phyloP scores from a whole-genome alignment of 805 yeast genomes.

The Yueomyces sp. region DNA sequence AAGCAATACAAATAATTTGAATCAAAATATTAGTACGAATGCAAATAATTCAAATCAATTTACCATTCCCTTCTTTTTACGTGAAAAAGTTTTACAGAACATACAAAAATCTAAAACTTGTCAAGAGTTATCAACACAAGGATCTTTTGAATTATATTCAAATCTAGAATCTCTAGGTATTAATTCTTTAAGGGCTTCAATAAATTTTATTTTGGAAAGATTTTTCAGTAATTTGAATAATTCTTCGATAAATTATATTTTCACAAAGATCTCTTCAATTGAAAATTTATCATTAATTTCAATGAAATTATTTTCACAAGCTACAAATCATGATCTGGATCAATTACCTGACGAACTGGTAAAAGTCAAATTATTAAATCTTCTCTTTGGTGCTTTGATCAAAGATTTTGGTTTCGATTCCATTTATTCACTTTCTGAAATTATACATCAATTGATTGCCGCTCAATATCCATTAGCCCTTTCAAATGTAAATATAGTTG shows the following conservation, averaged over 20 bases:
- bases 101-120: conserved; percentile 56
- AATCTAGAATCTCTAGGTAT: conserved; percentile 48
- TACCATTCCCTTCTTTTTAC: conserved; percentile 13
- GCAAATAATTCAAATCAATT: background rate
- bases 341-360: conserved; percentile 25
- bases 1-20: background rate
- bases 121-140: conserved; percentile 28
- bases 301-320: conserved; percentile 11
- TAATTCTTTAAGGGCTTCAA: conserved; percentile 38
- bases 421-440: conserved; percentile 52
- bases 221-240: conserved; percentile 38
- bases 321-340: conserved; percentile 22
- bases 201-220: conserved; percentile 50
- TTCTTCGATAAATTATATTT: conserved; percentile 40
- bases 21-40: background rate
- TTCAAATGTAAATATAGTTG: background rate
- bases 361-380: conserved; percentile 38
- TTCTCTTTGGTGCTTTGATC: conserved; percentile 54
- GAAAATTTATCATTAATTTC: conserved; percentile 24
- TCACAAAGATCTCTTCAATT: conserved; percentile 30
- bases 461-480: conserved; percentile 45
- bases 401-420: conserved; percentile 76
- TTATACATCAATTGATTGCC: conserved; percentile 42
- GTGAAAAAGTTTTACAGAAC: conserved; percentile 29
- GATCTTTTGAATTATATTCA: conserved; percentile 20